A percentile compares a stretch with the other conserved stretches of the same genome.
Evolutionary conservation across 371 early-diverging fungal species (phyloP).

Genomic region (Saksenaea vasiformis): DNA sequence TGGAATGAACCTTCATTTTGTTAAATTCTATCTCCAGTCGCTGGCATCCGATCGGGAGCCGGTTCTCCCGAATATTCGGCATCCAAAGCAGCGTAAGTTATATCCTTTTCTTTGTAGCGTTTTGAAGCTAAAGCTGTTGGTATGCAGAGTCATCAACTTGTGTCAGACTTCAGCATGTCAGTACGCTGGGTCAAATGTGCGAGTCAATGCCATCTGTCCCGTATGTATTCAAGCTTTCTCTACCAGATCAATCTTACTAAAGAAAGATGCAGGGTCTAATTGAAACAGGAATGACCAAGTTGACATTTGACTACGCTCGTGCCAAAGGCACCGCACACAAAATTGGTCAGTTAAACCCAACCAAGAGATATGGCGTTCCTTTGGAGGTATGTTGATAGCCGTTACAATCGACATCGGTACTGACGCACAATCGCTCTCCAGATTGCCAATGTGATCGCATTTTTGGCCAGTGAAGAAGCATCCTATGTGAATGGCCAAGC

Average conservation of each 20-base stretch:
- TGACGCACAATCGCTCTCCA: conserved; percentile 6
- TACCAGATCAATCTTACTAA: background rate
- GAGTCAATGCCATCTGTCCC: conserved; percentile 63
- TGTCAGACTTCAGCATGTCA: conserved; percentile 51
- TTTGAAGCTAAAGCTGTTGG: too few relatives aligned
- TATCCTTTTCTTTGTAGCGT: background rate
- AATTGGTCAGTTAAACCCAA: conserved; percentile 61
- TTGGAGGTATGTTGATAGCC: conserved; percentile 30
- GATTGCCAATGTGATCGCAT: conserved; percentile 54
- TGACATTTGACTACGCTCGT: conserved; percentile 54
- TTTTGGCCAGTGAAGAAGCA: conserved; percentile 59
- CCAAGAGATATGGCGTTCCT: conserved; percentile 47
- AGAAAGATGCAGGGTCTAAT: conserved; percentile 47
- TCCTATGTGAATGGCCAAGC: conserved; percentile 61
- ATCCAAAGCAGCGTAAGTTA: conserved; percentile 50
- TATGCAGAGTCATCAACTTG: conserved; percentile 58
- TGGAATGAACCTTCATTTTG: background rate
- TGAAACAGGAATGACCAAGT: conserved; percentile 60
- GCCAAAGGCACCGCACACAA: conserved; percentile 41
- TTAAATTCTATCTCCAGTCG: conserved; percentile 24
- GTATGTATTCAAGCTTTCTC: conserved; percentile 22
- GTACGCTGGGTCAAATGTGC: conserved; percentile 49
- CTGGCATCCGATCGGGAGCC: conserved; percentile 50
- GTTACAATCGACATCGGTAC: background rate
- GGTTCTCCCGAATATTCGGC: conserved; percentile 48